Percentiles rank a stretch among this genome's conserved stretches.
phyloP scores from a whole-genome alignment of 2,329 filamentous ascomycete species.

The Zopfia rhizophila region DNA sequence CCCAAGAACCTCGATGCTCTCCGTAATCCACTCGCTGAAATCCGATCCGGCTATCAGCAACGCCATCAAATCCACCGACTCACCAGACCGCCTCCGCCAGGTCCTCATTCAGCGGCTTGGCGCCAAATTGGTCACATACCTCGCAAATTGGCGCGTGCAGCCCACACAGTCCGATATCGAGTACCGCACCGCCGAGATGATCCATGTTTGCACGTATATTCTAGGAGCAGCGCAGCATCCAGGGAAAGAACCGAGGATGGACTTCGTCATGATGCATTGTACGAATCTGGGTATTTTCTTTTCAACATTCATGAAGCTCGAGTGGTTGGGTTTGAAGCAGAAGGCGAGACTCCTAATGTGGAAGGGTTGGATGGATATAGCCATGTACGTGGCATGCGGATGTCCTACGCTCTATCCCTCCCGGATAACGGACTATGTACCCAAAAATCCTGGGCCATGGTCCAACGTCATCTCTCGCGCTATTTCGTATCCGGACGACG shows the following conservation, averaged over 20 bases:
- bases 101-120: slow-evolving; percentile 71
- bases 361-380: slow-evolving; percentile 62
- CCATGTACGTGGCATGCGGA: slow-evolving; percentile 18
- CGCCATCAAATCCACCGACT: slow-evolving; percentile 62
- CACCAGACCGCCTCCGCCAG: slow-evolving; percentile 69
- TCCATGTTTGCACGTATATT: slow-evolving; percentile 68
- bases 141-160: slow-evolving; percentile 62
- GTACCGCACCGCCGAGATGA: slow-evolving; percentile 71
- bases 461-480: slow-evolving; percentile 4
- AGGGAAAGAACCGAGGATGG: slow-evolving; percentile 66
- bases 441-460: slow-evolving; percentile 9
- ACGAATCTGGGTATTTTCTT: slow-evolving; percentile 79
- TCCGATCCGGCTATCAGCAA: slow-evolving; percentile 64
- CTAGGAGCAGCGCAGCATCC: slow-evolving; percentile 69
- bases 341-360: slow-evolving; percentile 79
- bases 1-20: slow-evolving; percentile 54
- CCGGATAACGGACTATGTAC: slow-evolving; percentile 9
- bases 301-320: slow-evolving; percentile 65
- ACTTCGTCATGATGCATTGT: slow-evolving; percentile 83
- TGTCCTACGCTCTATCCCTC: slow-evolving; percentile 13
- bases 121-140: slow-evolving; percentile 69
- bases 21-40: slow-evolving; percentile 69
- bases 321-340: slow-evolving; percentile 67
- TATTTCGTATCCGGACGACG: slow-evolving; percentile 69
- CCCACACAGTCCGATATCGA: slow-evolving; percentile 61